Base-by-base conservation (phyloP, 352 stramenopile species). In the Phytopythium kandeliae region DNA sequence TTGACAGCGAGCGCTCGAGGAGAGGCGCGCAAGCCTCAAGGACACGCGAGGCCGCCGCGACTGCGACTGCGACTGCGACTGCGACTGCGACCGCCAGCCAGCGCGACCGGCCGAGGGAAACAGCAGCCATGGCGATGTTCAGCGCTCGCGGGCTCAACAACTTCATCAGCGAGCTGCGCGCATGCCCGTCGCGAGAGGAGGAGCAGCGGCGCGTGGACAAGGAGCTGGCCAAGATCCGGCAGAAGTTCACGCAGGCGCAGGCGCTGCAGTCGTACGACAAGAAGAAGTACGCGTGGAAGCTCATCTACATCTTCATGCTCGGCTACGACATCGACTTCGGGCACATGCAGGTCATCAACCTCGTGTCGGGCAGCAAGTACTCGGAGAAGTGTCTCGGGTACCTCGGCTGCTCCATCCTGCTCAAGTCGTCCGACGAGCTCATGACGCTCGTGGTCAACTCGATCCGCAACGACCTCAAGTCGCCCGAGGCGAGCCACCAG, bases 251-350 rank as follows among this genome's bases (percentile, higher is more conserved):
- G 48, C 81, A 89, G 45, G 77, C 69, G 16, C 71, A 74, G 31
- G 53, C 64, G 34, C 70, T 99, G 31, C 95, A 91, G 57, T 95
- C 86, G 38, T 98, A 99, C 69, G 91, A 98, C 68, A 86, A 96
- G 52, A 99, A 99, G 67, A 99, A 99, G 71, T 99, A 99, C 71
- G 94, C 98, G 45, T 99, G 96, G 96, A 99, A 99, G 78, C 75
- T 99, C 54, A 97, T 99, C 25, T 99, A 99, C 75, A 99, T 99
- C 70, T 97, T 97, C 71, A 97, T 99, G 74, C 71, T 99, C 44
- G 97, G 97, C 53, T 99, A 99, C 69, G 96, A 99, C 71, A 96
- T 99, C 49, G 95, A 99, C 68, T 99, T 99, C 84, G 96, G 96
- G 30, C 95, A 99, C 67, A 94, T 98, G 67, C 95, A 99, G 76